phyloP scores from a whole-genome alignment of 148 eudicot genomes.

The Tetragonia tetragonoides region DNA sequence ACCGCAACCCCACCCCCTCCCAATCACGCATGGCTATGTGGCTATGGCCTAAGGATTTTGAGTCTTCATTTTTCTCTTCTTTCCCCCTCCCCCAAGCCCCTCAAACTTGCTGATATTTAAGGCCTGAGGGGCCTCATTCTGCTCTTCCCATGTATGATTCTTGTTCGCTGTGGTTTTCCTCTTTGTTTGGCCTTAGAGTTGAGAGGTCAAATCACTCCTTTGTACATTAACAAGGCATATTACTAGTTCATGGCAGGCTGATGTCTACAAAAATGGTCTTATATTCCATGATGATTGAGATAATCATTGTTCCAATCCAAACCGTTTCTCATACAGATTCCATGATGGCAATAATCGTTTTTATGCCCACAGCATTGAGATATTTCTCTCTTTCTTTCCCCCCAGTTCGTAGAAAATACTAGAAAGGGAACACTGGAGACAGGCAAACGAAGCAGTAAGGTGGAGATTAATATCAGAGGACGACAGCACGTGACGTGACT shows the following conservation, averaged over 20 bases:
- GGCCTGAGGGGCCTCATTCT: no score
- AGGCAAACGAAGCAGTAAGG: not conserved
- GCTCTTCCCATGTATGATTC: no score
- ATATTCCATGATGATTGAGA: not conserved
- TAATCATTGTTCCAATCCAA: not conserved
- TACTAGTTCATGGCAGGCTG: no score
- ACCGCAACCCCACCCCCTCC: no score
- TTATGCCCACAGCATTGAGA: not conserved
- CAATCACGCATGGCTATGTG: no score
- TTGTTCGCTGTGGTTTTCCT: not conserved
- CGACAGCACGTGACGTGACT: not conserved
- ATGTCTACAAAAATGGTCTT: no score
- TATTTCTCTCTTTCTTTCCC: not conserved
- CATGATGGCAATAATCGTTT: no score
- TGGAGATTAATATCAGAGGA: not conserved
- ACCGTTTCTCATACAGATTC: not conserved
- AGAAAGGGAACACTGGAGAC: not conserved
- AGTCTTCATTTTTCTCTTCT: not conserved
- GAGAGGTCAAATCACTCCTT: no score
- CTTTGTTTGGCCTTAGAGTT: no score
- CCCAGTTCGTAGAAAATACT: conserved; percentile 6
- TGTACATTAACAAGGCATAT: no score
- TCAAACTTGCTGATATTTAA: no score
- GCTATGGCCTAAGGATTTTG: no score
- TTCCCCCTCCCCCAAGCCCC: not conserved